Base-by-base conservation (phyloP, 2,329 filamentous ascomycete genomes). In the Albifimbria verrucaria region DNA sequence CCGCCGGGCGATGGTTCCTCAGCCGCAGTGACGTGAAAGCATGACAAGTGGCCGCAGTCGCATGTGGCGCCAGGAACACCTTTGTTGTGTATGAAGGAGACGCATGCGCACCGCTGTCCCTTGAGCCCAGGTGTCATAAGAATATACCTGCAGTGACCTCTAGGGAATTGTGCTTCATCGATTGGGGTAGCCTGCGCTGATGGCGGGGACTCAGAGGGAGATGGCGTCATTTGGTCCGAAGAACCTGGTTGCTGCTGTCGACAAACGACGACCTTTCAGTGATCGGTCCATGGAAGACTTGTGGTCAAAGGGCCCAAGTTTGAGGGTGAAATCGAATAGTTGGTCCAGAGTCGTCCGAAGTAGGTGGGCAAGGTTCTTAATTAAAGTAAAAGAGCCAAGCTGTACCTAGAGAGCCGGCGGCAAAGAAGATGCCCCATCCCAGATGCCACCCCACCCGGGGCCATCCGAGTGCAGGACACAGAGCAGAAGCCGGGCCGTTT, bases 111-210 rank as follows among this genome's bases (percentile, higher is more conserved):
- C 43, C 82, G 78, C 53, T 81, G 74, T 49, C 81, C 81, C 59
- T 78, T 81, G 64, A 82, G 72, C 60, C 81, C 79, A 6, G 81
- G 79, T 52, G 79, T 72, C 24, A 81, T 71, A 25, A 85, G 65
- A 56, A 85, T 83, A 60, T 80, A 85, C 55, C 80, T 79, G 59
- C 82, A 85, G 59, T 82, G 79, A 26, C 82, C 82, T 58, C 77
- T 73, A 15, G 82, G 82, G 21, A 85, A 72, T 48, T 72, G 72
- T 36, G 72, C 57, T 51, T 80, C 78, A 52, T 80, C 77, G 50
- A 42, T 50, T 49, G 57, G 56, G 54, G 56, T 60, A 57, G 61
- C 60, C 54, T 55, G 57, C 42, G 62, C 59, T 56, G 60, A 57
- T 55, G 57, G 59, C 36, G 60, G 53, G 48, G 61, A 63, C 47